phyloP scores from a whole-genome alignment of 1,284 basidiomycete species.

The Limonomyces culmigenus region DNA sequence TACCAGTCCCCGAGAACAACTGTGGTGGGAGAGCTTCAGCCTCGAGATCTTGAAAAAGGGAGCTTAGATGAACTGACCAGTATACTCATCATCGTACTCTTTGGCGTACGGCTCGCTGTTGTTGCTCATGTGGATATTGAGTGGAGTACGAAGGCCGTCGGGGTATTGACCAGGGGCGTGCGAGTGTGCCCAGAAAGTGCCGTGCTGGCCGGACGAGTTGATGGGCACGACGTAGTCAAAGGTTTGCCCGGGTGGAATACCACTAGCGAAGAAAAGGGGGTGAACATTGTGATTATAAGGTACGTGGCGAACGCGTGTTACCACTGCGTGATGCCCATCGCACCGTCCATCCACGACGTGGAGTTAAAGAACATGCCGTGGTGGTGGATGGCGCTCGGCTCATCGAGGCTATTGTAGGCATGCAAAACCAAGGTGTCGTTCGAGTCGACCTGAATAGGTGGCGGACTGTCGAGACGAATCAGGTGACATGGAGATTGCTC shows the following conservation, averaged over 20 bases:
- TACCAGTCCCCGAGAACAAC: slow-evolving; percentile 54
- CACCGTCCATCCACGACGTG: slow-evolving; percentile 80
- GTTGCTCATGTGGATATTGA: slow-evolving; percentile 52
- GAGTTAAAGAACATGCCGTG: slow-evolving; percentile 92
- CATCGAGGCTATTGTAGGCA: slow-evolving; percentile 52
- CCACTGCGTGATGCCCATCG: slow-evolving; percentile 73
- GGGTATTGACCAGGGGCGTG: slow-evolving; percentile 71
- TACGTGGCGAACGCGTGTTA: slow-evolving; percentile 14
- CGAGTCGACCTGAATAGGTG: slow-evolving; percentile 56
- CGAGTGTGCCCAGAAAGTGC: slow-evolving; percentile 83
- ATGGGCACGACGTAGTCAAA: slow-evolving; percentile 77
- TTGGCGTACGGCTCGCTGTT: slow-evolving; percentile 27
- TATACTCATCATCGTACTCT: slow-evolving; percentile 85
- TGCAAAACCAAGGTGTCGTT: slow-evolving; percentile 67
- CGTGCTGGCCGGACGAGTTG: slow-evolving; percentile 52
- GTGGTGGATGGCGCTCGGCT: slow-evolving; percentile 55
- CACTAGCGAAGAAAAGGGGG: slow-evolving; percentile 24
- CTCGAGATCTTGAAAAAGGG: slow-evolving; percentile 5
- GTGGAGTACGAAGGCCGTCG: slow-evolving; percentile 68
- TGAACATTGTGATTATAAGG: neutral
- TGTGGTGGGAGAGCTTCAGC: neutral
- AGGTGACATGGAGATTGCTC: neutral
- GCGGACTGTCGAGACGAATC: slow-evolving; percentile 36
- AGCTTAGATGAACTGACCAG: slow-evolving; percentile 42
- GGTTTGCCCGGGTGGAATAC: slow-evolving; percentile 62